Percentiles rank a stretch among this genome's conserved stretches.
These are phyloP conservation scores for Pachysandra terminalis DNA, from an alignment of 164 flowering plant genomes.

Conservation along the genomic window DNA sequence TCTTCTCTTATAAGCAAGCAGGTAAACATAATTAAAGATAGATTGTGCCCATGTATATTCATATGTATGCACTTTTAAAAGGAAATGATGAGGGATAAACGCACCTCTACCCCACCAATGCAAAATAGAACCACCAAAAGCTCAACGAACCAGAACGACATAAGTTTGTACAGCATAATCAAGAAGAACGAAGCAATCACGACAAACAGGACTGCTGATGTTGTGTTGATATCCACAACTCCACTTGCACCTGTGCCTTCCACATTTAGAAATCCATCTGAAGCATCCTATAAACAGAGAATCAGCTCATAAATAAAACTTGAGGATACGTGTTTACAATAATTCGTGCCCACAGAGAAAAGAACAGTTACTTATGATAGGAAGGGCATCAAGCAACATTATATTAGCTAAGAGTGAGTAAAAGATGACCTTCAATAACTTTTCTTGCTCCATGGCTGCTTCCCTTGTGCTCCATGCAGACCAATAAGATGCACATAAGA, in stretches of 20 bases:
- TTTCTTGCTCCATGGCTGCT: constrained; percentile 89
- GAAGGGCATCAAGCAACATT: background rate
- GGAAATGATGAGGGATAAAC: constrained; percentile 11
- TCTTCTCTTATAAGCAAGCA: too few species aligned
- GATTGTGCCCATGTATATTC: background rate
- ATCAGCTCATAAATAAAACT: constrained; percentile 1
- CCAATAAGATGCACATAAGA: constrained; percentile 94
- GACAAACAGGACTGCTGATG: constrained; percentile 82
- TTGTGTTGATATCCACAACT: constrained; percentile 76
- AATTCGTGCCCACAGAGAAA: background rate
- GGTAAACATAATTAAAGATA: too few species aligned
- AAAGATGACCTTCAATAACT: constrained; percentile 64
- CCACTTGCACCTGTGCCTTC: constrained; percentile 38
- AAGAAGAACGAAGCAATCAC: constrained; percentile 89
- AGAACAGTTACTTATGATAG: background rate
- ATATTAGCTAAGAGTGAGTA: background rate
- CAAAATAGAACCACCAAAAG: constrained; percentile 92
- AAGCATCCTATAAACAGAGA: constrained; percentile 62
- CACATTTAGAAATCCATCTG: constrained; percentile 46
- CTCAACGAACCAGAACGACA: constrained; percentile 90
- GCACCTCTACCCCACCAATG: constrained; percentile 97
- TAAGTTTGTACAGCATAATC: constrained; percentile 86
- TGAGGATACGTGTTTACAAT: background rate
- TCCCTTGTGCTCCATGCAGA: constrained; percentile 95
- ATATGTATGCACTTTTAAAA: background rate